Evolutionary conservation across 306 rosid genomes (phyloP).

Genomic region (Glycine tomentella): DNA sequence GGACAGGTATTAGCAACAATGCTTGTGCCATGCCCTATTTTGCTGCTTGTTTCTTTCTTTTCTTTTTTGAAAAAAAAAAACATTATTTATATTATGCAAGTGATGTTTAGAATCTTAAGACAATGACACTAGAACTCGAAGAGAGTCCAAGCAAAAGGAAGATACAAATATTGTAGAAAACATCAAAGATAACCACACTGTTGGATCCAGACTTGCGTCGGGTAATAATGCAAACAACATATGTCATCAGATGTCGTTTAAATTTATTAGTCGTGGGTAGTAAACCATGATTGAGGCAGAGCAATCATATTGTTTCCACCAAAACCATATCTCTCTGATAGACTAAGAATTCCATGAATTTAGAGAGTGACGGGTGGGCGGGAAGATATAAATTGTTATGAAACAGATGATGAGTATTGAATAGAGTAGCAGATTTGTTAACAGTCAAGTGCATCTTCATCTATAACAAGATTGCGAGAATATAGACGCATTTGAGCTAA

Average conservation of each 20-base stretch:
- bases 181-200: slow-evolving; percentile 10
- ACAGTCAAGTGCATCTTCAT: background rate
- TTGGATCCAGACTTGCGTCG: background rate
- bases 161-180: background rate
- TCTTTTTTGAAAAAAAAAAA: background rate
- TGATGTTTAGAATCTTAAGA: slow-evolving; percentile 7
- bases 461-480: background rate
- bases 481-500: slow-evolving; percentile 33
- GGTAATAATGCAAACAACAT: background rate
- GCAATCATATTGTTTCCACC: background rate
- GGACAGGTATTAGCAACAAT: background rate
- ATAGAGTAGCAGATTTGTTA: background rate
- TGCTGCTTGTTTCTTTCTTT: background rate
- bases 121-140: slow-evolving; percentile 8
- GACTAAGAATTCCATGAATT: background rate
- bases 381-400: slow-evolving; percentile 1
- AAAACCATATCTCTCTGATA: background rate
- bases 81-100: background rate
- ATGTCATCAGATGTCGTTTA: background rate
- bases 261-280: background rate
- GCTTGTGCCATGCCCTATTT: slow-evolving; percentile 8
- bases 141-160: slow-evolving; percentile 10
- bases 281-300: background rate
- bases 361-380: background rate
- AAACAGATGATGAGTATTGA: background rate